phyloP scores from a whole-genome alignment of 352 stramenopile species.

The Aphanomyces cochlioides region DNA sequence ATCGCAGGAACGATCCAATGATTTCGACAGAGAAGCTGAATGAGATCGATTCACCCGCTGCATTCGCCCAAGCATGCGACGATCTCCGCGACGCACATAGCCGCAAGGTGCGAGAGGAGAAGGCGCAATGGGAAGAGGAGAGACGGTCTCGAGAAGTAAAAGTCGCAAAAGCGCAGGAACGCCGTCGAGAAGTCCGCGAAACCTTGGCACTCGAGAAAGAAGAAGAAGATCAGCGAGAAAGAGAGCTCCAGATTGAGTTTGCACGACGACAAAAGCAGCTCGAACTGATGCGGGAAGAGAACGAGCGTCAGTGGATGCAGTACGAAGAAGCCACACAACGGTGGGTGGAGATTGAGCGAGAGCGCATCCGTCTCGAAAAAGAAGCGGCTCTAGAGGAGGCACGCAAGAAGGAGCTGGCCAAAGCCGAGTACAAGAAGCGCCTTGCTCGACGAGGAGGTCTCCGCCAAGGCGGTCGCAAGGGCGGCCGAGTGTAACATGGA shows the following conservation, averaged over 20 bases:
- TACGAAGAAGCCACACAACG: slow-evolving; percentile 67
- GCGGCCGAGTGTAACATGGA: not conserved
- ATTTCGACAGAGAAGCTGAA: not conserved
- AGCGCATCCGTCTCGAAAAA: slow-evolving; percentile 44
- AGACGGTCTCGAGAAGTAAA: not conserved
- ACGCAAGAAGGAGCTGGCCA: slow-evolving; percentile 42
- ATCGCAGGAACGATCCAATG: slow-evolving; percentile 13
- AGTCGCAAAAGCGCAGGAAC: slow-evolving; percentile 36
- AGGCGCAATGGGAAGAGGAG: slow-evolving; percentile 1
- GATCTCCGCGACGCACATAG: not conserved
- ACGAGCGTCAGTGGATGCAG: slow-evolving; percentile 57
- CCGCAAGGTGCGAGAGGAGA: not conserved
- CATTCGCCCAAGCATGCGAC: slow-evolving; percentile 14
- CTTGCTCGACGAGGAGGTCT: slow-evolving; percentile 54
- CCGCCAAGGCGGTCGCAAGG: slow-evolving; percentile 39
- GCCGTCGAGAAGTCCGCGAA: slow-evolving; percentile 59
- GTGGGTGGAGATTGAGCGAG: slow-evolving; percentile 51
- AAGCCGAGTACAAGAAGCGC: slow-evolving; percentile 52
- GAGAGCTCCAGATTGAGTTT: slow-evolving; percentile 47
- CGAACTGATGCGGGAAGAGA: slow-evolving; percentile 46
- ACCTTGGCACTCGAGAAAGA: slow-evolving; percentile 59
- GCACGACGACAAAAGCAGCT: slow-evolving; percentile 38
- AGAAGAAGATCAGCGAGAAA: slow-evolving; percentile 48
- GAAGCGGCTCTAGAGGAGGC: slow-evolving; percentile 41
- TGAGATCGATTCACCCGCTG: slow-evolving; percentile 16